Evolutionary conservation across 139 green algal genomes (phyloP), one percentile per base, ranked within the genome.

Genomic region (Coccomyxa sp.): DNA sequence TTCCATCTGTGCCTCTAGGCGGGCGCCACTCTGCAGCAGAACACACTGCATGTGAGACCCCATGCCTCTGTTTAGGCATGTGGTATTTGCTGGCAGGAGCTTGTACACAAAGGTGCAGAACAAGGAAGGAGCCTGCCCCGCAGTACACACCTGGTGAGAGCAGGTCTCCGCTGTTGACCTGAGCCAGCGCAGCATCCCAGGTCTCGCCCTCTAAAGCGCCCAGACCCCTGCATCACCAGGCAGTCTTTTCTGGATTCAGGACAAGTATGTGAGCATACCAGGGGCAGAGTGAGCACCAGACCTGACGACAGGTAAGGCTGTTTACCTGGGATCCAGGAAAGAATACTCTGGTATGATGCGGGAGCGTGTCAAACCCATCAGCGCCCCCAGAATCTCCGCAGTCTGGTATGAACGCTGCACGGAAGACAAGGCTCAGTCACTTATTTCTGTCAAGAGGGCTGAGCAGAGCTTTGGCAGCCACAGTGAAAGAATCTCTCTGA

Each of bases 331-430:
- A 76, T 89, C 84, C 16, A 89, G 74, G 68, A 88, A 89, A 39
- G 39, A 81, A 74, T 91, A 94, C 79, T 96, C 92, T 12, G 89
- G 89, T 8, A 94, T 87, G 73, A 95, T 91, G 14, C 86, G 70
- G 75, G 78, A 87, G 50, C 89, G 82, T 8, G 83, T 83, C 16
- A 93, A 55, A 29, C 80, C 79, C 22, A 93, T 70, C 35, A 80
- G 35, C 18, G 71, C 80, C 0, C 85, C 84, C 58, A 94, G 31
- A 24, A 96, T 85, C 84, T 96, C 90, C 0, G 90, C 90, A 16
- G 82, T 89, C 82, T 91, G 86, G 81, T 96, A 95, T 18, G 86
- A 74, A 7, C 81, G 39, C n/a, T n/a, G n/a, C n/a, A n/a, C n/a
- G n/a, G n/a, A n/a, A n/a, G n/a, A n/a, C n/a, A n/a, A n/a, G n/a